phyloP scores from a whole-genome alignment of 176 grass and related monocot genomes.

The Rhynchospora tenuis region DNA sequence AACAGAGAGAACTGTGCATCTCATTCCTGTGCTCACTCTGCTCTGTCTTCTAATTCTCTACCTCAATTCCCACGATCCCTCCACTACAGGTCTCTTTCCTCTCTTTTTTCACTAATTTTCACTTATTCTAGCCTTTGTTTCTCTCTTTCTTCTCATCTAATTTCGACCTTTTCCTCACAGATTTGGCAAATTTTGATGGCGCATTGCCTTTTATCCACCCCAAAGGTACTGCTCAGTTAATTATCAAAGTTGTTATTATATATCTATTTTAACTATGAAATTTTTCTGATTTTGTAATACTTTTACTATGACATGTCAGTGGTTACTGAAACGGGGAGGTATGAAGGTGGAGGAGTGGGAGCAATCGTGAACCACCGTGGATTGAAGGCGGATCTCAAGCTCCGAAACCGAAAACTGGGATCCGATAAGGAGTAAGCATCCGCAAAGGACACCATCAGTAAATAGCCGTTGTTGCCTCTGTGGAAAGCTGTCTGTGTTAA shows the following conservation, averaged over 20 bases:
- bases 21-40: conserved; percentile 77
- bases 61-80: conserved; percentile 67
- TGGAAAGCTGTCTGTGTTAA: background rate
- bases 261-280: background rate
- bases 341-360: conserved; percentile 13
- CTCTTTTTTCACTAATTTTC: background rate
- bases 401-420: conserved; percentile 33
- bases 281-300: background rate
- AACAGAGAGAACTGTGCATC: conserved; percentile 57
- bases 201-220: background rate
- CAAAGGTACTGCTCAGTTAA: conserved; percentile 3
- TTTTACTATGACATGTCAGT: background rate
- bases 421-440: conserved; percentile 1
- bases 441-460: background rate
- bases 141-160: background rate
- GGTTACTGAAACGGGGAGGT: conserved; percentile 12
- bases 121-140: background rate
- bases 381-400: conserved; percentile 41
- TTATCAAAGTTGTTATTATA: background rate
- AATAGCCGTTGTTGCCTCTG: background rate
- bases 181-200: background rate
- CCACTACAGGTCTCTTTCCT: conserved; percentile 31
- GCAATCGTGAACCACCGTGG: conserved; percentile 29
- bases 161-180: background rate
- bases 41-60: conserved; percentile 82